Base-by-base conservation (phyloP, 805 yeast genomes). In the Ogataea glucozyma region DNA sequence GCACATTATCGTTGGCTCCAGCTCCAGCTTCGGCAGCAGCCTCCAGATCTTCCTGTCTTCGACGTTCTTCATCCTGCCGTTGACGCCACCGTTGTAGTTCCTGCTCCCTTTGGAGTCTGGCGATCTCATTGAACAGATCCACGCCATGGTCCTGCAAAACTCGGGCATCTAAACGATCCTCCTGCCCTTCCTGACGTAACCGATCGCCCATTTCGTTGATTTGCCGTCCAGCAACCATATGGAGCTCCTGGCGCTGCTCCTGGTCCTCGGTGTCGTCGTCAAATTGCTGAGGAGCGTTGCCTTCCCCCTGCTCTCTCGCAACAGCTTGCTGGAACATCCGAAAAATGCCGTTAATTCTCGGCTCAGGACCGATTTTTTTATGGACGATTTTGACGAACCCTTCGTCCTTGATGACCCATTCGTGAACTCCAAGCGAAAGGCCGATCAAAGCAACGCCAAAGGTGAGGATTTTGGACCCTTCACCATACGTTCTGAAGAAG, bases 401-500 rank as follows among this genome's bases (percentile, higher is more conserved):
- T 36, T 81, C 79, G 58, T 85, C 95, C 41, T 80, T 67, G 1
- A 78, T 76, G 12, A 85, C 83, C 79, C 85, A 80, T 52, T 84
- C 89, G 57, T 83, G 85, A 16, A 61, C 52, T 4, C 57, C 50
- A 1, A 57, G 30, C 30, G 52, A 37, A 4, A 54, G 46, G 4
- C 55, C 53, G 3, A 56, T 36, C 1, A 47, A 19, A 44, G 43
- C 61, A 24, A 49, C 66, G 59, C 48, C 60, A 45, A 39, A 31
- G 10, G 44, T 11, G 8, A 48, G 38, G 6, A 53, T 43, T 7
- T 32, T 22, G 9, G 21, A 52, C 24, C 58, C 65, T 16, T 39
- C 38, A 4, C 49, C 6, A 40, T 49, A 46, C 18, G 51, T 41
- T 23, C 49, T 32, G 30, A 38, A 17, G 10, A 41, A 22, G 8